Evolutionary conservation across 176 grass and related monocot genomes (phyloP), one percentile per base, ranked within the genome.

Genomic region (Elaeis guineensis): DNA sequence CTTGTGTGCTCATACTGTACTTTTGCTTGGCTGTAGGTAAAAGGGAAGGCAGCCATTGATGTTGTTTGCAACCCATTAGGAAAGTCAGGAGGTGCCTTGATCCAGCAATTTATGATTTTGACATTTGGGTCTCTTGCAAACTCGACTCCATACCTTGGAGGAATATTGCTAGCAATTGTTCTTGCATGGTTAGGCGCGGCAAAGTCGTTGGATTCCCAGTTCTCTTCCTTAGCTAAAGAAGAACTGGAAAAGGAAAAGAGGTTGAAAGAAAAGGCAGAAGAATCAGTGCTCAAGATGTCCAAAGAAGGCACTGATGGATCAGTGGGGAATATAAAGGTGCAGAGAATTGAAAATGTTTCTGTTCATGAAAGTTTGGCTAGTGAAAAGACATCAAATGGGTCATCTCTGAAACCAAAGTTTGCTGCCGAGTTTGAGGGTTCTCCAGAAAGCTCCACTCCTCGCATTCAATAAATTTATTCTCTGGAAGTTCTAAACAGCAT

Each of bases 11-110:
- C 16, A 50, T 25, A 16, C 35, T 44, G 51, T 24, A 14, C 39
- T 28, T 59, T 17, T 52, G 9, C 2, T 61, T 62, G 4, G 32
- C 18, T 63, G 18, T 52, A 95, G 90, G 77, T 95, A 29, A 95
- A 95, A 79, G 90, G 90, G 69, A 95, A 95, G 55, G 90, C 82
- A 0, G 90, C 90, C 17, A 95, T 95, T 72, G 90, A 95, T 80
- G 85, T 89, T 51, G 90, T 95, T 6, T 85, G 90, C 73, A 95
- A 89, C 49, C 82, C 90, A n/a, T 76, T 95, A 59, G 90, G 90
- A 65, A 95, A 95, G 51, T 95, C 90, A 0, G 85, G 90, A 50
- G 90, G 85, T 52, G 82, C 82, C 2, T 57, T 95, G 57, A 89
- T 95, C 62, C 90, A 89, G 63, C 90, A 89, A 66, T 82, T 95